These are phyloP conservation scores for Fragilaria crotonensis DNA, from an alignment of 108 stramenopile species.

Conservation along the genomic window DNA sequence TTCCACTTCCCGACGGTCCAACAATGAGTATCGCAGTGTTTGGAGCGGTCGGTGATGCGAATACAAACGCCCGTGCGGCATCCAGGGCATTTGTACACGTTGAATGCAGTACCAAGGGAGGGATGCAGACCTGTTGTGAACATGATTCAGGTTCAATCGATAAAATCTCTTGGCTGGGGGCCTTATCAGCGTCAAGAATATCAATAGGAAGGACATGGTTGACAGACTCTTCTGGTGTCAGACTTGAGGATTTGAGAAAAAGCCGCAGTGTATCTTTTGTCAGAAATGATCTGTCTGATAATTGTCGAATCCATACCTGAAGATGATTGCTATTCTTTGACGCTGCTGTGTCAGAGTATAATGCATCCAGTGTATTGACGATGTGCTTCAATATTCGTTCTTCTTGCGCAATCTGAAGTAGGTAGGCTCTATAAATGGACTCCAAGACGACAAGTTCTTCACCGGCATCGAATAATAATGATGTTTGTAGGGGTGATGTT, in stretches of 20 bases:
- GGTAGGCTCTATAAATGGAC: neutral
- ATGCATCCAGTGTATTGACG: neutral
- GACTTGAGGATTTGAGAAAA: neutral
- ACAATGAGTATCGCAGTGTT: constrained; percentile 19
- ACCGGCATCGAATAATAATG: too few relatives aligned
- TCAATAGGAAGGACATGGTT: neutral
- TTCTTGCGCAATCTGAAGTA: neutral
- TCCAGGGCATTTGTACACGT: neutral
- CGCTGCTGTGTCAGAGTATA: neutral
- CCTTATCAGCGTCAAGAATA: too few relatives aligned
- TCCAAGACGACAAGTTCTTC: neutral
- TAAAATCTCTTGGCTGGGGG: too few relatives aligned
- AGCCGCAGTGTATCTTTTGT: neutral
- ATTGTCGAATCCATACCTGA: neutral
- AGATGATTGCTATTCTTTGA: neutral
- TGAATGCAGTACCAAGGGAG: neutral
- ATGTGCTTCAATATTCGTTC: neutral
- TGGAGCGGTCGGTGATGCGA: neutral
- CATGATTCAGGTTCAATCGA: too few relatives aligned
- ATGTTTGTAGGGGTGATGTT: too few relatives aligned
- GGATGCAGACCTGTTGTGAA: neutral
- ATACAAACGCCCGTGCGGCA: neutral
- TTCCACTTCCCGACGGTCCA: constrained; percentile 69
- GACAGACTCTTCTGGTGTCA: neutral
- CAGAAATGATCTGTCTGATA: neutral